phyloP scores from a whole-genome alignment of 2,329 filamentous ascomycete species.

The Trichoderma aggressivum region DNA sequence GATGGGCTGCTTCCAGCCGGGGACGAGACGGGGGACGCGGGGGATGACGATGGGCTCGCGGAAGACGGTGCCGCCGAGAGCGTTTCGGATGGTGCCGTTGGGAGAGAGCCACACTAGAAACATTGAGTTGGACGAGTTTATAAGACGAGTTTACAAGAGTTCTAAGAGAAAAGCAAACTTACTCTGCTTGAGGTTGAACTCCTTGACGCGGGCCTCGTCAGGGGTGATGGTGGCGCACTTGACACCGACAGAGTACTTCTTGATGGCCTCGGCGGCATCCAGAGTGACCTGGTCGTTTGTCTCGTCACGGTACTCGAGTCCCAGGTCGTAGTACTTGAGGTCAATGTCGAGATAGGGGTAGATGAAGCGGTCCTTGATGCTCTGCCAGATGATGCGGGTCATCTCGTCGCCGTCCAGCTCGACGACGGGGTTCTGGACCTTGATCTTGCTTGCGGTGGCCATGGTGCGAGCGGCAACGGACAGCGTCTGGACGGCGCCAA shows the following conservation, averaged over 20 bases:
- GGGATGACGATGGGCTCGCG: slow-evolving; percentile 97
- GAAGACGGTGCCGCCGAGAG: slow-evolving; percentile 91
- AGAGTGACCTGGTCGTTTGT: slow-evolving; percentile 95
- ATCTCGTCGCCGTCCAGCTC: slow-evolving; percentile 95
- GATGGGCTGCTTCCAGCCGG: slow-evolving; percentile 98
- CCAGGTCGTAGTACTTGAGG: slow-evolving; percentile 96
- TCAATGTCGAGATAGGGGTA: slow-evolving; percentile 94
- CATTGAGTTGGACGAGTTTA: neutral
- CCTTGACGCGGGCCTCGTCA: slow-evolving; percentile 92
- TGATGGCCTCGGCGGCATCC: slow-evolving; percentile 94
- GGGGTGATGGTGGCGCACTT: slow-evolving; percentile 99
- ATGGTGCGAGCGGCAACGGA: slow-evolving; percentile 65
- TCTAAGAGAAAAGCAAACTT: slow-evolving; percentile 33
- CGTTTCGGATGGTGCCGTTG: slow-evolving; percentile 81
- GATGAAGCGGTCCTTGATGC: slow-evolving; percentile 99
- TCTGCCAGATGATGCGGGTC: slow-evolving; percentile 98
- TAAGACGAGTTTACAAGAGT: neutral
- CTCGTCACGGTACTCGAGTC: slow-evolving; percentile 90
- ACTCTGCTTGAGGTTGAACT: slow-evolving; percentile 99
- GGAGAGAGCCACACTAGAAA: slow-evolving; percentile 92
- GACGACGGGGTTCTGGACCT: slow-evolving; percentile 98
- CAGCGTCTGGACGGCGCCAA: slow-evolving; percentile 37
- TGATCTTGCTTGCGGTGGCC: slow-evolving; percentile 75
- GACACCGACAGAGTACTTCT: slow-evolving; percentile 98
- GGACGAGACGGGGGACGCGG: slow-evolving; percentile 86